phyloP scores from a whole-genome alignment of 2,329 filamentous ascomycete genomes.

The Niveomyces coronatus region DNA sequence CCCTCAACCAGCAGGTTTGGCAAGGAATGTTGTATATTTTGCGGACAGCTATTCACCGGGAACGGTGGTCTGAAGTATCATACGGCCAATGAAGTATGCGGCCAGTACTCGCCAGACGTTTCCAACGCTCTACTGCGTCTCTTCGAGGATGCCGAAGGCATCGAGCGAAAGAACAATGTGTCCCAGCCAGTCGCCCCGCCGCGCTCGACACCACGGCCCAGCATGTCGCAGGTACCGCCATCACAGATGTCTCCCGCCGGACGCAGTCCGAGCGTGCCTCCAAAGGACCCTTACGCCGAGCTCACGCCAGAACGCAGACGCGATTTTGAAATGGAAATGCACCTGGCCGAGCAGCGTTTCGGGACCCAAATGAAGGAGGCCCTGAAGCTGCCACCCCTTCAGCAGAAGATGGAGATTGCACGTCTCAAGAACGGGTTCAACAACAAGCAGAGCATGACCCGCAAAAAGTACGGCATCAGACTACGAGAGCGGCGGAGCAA shows the following conservation, averaged over 20 bases:
- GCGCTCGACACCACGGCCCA: neutral
- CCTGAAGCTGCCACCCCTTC: conserved; percentile 23
- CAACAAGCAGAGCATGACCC: conserved; percentile 45
- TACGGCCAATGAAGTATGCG: conserved; percentile 33
- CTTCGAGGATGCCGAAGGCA: neutral
- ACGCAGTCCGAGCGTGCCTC: too few relatives aligned
- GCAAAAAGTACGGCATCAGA: conserved; percentile 48
- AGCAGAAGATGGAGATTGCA: conserved; percentile 23
- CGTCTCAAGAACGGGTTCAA: conserved; percentile 42
- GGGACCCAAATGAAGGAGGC: conserved; percentile 32
- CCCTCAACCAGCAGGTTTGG: conserved; percentile 12
- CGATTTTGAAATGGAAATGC: conserved; percentile 21
- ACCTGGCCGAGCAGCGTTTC: conserved; percentile 24
- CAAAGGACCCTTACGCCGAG: conserved; percentile 3
- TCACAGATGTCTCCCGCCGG: too few relatives aligned
- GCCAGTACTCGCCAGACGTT: conserved; percentile 22
- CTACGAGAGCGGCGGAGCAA: conserved; percentile 38
- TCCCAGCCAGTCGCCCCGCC: neutral
- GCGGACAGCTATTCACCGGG: conserved; percentile 34
- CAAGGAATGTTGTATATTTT: conserved; percentile 33
- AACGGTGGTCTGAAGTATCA: conserved; percentile 35
- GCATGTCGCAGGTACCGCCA: too few relatives aligned
- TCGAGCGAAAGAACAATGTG: neutral
- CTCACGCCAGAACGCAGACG: neutral
- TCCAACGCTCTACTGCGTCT: neutral